Base-by-base conservation (phyloP, 352 stramenopile species). In the Lagenidium giganteum region DNA sequence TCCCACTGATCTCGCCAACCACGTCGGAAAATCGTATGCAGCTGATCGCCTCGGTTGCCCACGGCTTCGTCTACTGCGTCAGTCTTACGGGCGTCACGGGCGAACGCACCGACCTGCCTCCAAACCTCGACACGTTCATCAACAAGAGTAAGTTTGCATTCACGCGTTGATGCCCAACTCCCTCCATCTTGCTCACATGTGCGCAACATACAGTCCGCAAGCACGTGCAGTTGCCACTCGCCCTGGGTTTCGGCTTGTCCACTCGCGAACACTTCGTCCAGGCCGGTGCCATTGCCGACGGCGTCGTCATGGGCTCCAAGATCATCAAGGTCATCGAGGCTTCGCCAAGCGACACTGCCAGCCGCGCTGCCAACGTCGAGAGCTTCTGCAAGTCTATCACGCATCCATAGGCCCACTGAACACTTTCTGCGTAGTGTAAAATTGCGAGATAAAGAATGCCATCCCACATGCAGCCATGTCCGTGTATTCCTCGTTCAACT, bases 191-290 rank as follows among this genome's bases (percentile, higher is more conserved):
- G 48, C 11, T 16, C 28, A 36, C 4, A 45, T 21, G 5, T 24
- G 17, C 27, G 25, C 22, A 42, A 39, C 27, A 58, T 24, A 4
- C 40, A 90, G 82, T 93, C 55, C 82, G 82, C 49, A 68, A 65
- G 36, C 83, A 90, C 51, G 77, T 92, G 35, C 88, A 81, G 58
- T 61, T 83, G 47, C 95, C 96, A 16, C 68, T 99, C 8, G 95
- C 93, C 21, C 85, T 99, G 11, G 96, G 96, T 39, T 99, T 99
- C 64, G 96, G 96, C 20, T 92, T 99, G 32, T 98, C 91, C 25
- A 97, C 73, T 30, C 87, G 89, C 22, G 64, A 97, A 42, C 90
- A 97, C 56, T 91, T 93, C 33, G 32, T 84, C 16, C 82, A 96
- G 67, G 95, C 97, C 1, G 84, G 92, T 38, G 73, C 80, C 27